Evolutionary conservation across 257 asterid species (phyloP), one percentile per base, ranked within the genome.

Genomic region (Forsythia viridissima): DNA sequence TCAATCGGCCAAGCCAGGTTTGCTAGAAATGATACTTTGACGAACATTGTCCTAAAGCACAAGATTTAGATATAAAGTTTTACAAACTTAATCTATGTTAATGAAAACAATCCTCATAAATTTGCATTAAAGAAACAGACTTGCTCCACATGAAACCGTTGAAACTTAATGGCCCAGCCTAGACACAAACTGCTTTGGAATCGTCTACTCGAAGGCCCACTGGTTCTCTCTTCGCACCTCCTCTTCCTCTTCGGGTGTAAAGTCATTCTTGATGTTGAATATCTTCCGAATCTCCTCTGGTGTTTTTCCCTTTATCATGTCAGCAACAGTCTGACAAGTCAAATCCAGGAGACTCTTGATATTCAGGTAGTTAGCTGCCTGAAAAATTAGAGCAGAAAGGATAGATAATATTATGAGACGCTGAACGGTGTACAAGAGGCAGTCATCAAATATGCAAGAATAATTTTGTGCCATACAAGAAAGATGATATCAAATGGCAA

Each of bases 281-380:
- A 39, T 71, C 15, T 71, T 42, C 15, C 75, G 75, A n/a, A 71
- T 41, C 59, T 41, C 51, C 37, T 71, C 75, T 0, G 55, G 38
- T 3, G 75, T 38, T 41, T 42, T 71, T 18, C 55, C 55, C 38
- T 39, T 71, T 16, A 71, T 71, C 55, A 30, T 63, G 40, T 63
- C 70, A 4, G 70, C 70, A 10, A 63, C 70, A 4, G 38, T 63
- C 12, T 30, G 75, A 8, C 75, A 71, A 42, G 55, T 71, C 57
- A 71, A 10, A 18, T 71, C 57, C 75, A 71, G 30, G 1, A 71
- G 55, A 18, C 37, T 8, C 75, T 71, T 71, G 51, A 71, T 71
- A 42, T 71, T 71, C 75, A 71, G 75, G 34, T 15, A 71, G 55
- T 71, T 71, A 38, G 75, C 75, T 16, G 75, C 70, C 70, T 63